These are phyloP conservation scores for Trichoderma erinaceum DNA, from an alignment of 495 filamentous ascomycete genomes.

Conservation along the genomic window DNA sequence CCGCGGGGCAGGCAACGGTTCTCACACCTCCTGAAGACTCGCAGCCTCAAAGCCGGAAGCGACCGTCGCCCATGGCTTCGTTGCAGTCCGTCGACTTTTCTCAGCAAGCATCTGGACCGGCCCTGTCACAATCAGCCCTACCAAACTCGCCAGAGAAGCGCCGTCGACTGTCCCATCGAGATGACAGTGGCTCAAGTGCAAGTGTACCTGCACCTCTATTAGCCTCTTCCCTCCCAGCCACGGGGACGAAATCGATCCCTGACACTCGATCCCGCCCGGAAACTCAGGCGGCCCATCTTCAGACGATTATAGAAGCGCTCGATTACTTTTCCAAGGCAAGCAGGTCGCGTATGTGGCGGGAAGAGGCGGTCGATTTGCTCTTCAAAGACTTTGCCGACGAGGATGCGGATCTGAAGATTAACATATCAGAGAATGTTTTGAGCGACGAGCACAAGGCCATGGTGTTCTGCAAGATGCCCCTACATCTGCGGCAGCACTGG, in stretches of 20 bases:
- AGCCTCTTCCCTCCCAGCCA: background rate
- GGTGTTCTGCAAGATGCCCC: slow-evolving; percentile 49
- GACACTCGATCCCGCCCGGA: background rate
- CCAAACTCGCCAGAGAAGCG: slow-evolving; percentile 32
- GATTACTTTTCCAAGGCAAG: slow-evolving; percentile 31
- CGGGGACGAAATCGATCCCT: background rate
- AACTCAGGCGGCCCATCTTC: background rate
- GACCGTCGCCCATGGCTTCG: background rate
- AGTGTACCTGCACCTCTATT: slow-evolving; percentile 10
- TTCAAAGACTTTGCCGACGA: slow-evolving; percentile 44
- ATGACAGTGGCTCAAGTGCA: slow-evolving; percentile 12
- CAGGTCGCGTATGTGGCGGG: slow-evolving; percentile 32
- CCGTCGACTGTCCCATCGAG: slow-evolving; percentile 30
- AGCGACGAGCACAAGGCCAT: slow-evolving; percentile 49
- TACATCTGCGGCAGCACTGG: slow-evolving; percentile 39
- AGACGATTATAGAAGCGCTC: slow-evolving; percentile 26
- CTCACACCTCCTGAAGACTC: slow-evolving; percentile 45
- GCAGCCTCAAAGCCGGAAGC: background rate
- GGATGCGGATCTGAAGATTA: slow-evolving; percentile 44
- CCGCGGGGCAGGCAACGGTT: slow-evolving; percentile 32
- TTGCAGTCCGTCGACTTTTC: background rate
- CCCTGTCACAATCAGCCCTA: background rate
- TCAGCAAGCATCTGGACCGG: background rate
- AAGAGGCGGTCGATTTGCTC: slow-evolving; percentile 46
- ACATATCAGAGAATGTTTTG: slow-evolving; percentile 46